A percentile compares a stretch with the other conserved stretches of the same genome.
These are phyloP conservation scores for Phytophthora pistaciae DNA, from an alignment of 352 stramenopile genomes.

Conservation along the genomic window DNA sequence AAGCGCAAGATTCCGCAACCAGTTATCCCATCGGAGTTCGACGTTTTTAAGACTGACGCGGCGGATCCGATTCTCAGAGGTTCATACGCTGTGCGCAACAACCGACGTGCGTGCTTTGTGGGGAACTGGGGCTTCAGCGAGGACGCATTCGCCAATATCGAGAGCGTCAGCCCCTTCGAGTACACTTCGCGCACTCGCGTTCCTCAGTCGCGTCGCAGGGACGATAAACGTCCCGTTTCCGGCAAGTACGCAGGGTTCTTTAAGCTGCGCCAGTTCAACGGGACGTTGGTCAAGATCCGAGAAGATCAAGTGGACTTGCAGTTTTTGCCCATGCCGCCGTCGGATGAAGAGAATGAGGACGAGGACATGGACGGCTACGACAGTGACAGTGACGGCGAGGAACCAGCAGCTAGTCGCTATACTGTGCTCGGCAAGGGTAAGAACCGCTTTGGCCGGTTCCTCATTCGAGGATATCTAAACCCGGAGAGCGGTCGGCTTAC, in stretches of 20 bases:
- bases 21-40: constrained; percentile 50
- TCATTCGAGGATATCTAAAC: constrained; percentile 75
- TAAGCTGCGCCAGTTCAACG: constrained; percentile 78
- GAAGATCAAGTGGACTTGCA: constrained; percentile 75
- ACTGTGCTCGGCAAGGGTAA: constrained; percentile 72
- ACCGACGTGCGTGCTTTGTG: constrained; percentile 57
- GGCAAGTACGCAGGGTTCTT: constrained; percentile 79
- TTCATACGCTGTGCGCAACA: constrained; percentile 51
- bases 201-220: constrained; percentile 36
- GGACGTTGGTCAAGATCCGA: constrained; percentile 59
- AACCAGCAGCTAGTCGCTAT: constrained; percentile 45
- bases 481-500: constrained; percentile 49
- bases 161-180: constrained; percentile 69
- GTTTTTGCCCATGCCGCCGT: constrained; percentile 58
- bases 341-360: constrained; percentile 32
- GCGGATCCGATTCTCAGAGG: constrained; percentile 69
- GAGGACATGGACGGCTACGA: constrained; percentile 32
- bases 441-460: constrained; percentile 74
- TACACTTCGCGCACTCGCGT: constrained; percentile 61
- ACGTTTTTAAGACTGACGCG: constrained; percentile 52
- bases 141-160: constrained; percentile 48
- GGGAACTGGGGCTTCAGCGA: constrained; percentile 77
- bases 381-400: constrained; percentile 38
- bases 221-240: constrained; percentile 65
- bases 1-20: constrained; percentile 34